Base-by-base conservation (phyloP, 768 basidiomycete genomes). In the Amanita pseudoporphyria region DNA sequence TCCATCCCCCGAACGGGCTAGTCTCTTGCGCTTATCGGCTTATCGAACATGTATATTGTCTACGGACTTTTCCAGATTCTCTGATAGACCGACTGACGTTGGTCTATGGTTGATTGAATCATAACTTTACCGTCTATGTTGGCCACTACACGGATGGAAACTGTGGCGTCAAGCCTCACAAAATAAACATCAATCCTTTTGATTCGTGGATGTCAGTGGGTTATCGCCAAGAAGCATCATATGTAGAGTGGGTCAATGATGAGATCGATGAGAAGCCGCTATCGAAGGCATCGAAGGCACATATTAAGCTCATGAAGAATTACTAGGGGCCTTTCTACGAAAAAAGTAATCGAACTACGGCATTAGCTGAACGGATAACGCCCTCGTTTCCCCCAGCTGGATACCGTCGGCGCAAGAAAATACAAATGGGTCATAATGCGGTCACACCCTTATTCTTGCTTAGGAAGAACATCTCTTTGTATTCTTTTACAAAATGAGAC, bases 221-320 rank as follows among this genome's bases (percentile, higher is more conserved):
- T 42, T 41, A 22, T 39, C 9, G 38, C 10, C 38, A 39, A 39
- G 40, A 41, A 41, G 40, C 41, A 42, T 42, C 41, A 28, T 30
- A 42, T 1, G 24, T n/a, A 26, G 28, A 42, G 41, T 42, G 41
- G 41, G 41, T 42, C 41, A 24, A 28, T 24, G 41, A 42, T 42
- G 22, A 30, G 41, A 24, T 16, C 41, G 41, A 42, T 42, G 22
- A 30, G 41, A 42, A 42, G 41, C 41, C 24, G 26, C 26, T 6
- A 42, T 42, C 41, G 41, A 42, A 42, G 41, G 14, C 41, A 42
- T 42, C 41, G 41, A 42, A 42, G 41, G 14, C 41, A 42, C 41
- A 42, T 42, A 42, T 42, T 42, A 42, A 42, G 14, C 36, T 24
- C 5, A 41, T 42, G 14, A 28, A 42, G 24, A 42, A 12, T 26